A percentile compares a stretch with the other conserved stretches of the same genome.
Conservation (phyloP, 148 eudicot species). For the Rhododendron williamsianum region DNA sequence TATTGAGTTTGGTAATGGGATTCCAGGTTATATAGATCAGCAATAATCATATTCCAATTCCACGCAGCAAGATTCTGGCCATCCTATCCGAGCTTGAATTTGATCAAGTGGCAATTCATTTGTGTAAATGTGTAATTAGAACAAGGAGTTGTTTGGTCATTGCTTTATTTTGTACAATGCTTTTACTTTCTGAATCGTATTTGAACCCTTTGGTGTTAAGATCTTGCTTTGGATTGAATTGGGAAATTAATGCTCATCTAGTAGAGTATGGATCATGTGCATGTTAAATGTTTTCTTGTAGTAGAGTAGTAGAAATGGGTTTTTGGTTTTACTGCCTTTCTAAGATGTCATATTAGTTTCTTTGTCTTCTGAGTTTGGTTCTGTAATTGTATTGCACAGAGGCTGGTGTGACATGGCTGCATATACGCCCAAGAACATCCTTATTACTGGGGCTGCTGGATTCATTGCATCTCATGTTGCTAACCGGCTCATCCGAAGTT, state of each 20-base stretch:
- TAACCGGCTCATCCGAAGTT: constrained; percentile 45
- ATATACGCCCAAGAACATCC: constrained; percentile 52
- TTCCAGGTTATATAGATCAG: not conserved
- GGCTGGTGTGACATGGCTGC: constrained; percentile 25
- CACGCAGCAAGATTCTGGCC: not conserved
- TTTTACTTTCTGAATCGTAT: not conserved
- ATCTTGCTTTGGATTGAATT: not conserved
- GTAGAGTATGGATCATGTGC: not conserved
- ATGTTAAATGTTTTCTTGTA: not conserved
- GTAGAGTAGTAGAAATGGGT: too few relatives aligned
- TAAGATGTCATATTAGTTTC: not conserved
- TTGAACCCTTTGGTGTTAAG: not conserved
- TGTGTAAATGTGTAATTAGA: not conserved
- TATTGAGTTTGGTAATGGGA: not conserved
- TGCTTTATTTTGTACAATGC: not conserved
- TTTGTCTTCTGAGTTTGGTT: constrained; percentile 8
- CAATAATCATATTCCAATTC: not conserved
- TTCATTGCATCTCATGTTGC: constrained; percentile 67
- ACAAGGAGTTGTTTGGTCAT: not conserved
- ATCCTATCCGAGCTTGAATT: not conserved
- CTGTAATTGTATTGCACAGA: constrained; percentile 13
- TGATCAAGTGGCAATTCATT: not conserved
- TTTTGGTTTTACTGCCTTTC: not conserved
- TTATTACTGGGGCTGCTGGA: constrained; percentile 65
- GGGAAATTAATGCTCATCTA: not conserved